These are phyloP conservation scores for Termitomyces sp. DNA, from an alignment of 768 basidiomycete species.

Conservation along the genomic window DNA sequence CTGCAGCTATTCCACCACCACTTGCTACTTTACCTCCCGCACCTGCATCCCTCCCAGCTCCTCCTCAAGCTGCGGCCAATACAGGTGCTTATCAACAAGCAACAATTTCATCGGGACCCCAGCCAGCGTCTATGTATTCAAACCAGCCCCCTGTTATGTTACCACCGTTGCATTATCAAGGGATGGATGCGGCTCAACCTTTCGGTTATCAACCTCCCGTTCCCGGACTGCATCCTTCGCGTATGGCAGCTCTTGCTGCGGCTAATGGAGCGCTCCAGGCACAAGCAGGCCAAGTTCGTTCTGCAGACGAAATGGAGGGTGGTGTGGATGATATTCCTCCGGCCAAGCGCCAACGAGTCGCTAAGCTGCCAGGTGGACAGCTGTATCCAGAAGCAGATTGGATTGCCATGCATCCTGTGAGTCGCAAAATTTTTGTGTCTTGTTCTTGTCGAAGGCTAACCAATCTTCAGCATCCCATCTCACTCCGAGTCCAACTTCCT, in stretches of 20 bases:
- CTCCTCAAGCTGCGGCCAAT: constrained; percentile 44
- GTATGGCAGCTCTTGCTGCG: constrained; percentile 55
- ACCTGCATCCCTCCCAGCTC: constrained; percentile 68
- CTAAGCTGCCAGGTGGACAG: constrained; percentile 79
- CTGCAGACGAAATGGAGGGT: constrained; percentile 79
- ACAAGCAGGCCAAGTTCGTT: constrained; percentile 68
- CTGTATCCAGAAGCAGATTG: constrained; percentile 86
- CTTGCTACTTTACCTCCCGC: constrained; percentile 61
- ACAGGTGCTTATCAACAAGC: constrained; percentile 69
- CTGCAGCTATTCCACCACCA: constrained; percentile 65
- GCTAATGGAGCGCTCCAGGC: constrained; percentile 44
- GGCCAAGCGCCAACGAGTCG: constrained; percentile 83
- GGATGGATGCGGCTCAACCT: constrained; percentile 66
- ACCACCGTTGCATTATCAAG: constrained; percentile 82
- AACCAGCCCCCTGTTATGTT: constrained; percentile 66
- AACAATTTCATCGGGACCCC: constrained; percentile 86
- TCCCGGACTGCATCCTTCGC: constrained; percentile 62
- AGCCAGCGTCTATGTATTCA: constrained; percentile 71
- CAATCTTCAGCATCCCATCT: constrained; percentile 66
- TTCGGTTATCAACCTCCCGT: constrained; percentile 74
- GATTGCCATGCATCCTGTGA: constrained; percentile 82
- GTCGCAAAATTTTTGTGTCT: constrained; percentile 14
- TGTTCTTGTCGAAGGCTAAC: neutral
- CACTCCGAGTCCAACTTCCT: constrained; percentile 80
- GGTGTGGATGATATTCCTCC: constrained; percentile 60